Percentiles rank a stretch among this genome's conserved stretches.
Evolutionary conservation across 805 yeast genomes (phyloP).

Genomic region (Wickerhamiella musiphila): DNA sequence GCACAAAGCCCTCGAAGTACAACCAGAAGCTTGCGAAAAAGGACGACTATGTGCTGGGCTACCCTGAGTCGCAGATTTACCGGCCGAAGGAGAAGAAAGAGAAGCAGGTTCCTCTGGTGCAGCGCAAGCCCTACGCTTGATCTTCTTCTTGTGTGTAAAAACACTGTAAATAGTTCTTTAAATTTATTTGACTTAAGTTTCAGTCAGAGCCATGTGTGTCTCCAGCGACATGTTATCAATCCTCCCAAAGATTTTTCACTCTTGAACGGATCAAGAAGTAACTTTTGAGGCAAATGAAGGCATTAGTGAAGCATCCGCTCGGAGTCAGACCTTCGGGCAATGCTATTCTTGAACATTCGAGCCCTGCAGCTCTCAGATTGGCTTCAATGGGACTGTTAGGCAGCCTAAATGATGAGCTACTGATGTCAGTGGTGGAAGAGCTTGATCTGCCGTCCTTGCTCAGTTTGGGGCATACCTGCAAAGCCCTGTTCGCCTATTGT

Average conservation of each 20-base stretch:
- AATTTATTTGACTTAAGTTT: background rate
- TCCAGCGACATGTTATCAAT: too few relatives aligned
- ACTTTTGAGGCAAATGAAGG: constrained; percentile 1
- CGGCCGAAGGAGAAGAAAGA: constrained; percentile 15
- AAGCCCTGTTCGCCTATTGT: constrained; percentile 51
- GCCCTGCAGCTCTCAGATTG: constrained; percentile 7
- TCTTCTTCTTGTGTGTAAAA: too few relatives aligned
- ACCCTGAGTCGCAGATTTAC: constrained; percentile 40
- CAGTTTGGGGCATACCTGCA: constrained; percentile 40
- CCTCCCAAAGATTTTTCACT: too few relatives aligned
- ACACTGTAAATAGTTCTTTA: background rate
- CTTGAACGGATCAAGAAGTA: too few relatives aligned
- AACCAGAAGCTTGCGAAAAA: constrained; percentile 31
- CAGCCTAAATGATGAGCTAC: constrained; percentile 42
- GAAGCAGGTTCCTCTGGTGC: constrained; percentile 2
- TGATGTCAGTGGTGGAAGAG: constrained; percentile 34
- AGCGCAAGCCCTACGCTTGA: constrained; percentile 1
- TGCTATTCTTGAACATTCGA: constrained; percentile 24
- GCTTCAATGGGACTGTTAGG: constrained; percentile 21
- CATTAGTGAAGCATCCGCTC: constrained; percentile 36
- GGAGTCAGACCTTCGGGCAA: constrained; percentile 69
- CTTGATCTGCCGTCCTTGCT: constrained; percentile 35
- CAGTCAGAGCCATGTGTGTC: too few relatives aligned
- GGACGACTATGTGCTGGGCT: constrained; percentile 37
- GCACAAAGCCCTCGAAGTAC: constrained; percentile 20